phyloP scores from a whole-genome alignment of 208 protist species.

The Lotmaria passim region DNA sequence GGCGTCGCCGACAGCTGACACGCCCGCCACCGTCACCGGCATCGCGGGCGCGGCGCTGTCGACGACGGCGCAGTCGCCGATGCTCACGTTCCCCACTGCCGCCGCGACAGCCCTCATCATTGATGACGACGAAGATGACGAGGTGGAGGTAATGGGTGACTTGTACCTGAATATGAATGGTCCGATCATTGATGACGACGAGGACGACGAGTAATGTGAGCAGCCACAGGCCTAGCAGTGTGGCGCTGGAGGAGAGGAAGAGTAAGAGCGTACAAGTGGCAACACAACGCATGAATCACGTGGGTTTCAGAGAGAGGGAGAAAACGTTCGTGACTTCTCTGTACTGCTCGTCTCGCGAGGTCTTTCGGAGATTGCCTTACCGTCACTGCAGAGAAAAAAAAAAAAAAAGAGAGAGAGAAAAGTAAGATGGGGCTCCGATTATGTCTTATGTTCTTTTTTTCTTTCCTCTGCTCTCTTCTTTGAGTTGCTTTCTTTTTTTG shows the following conservation, averaged over 20 bases:
- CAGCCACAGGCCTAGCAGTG: too few species aligned
- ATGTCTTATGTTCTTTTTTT: background rate
- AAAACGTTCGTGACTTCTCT: too few species aligned
- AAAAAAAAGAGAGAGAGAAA: background rate
- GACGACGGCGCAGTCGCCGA: constrained; percentile 11
- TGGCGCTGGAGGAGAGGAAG: too few species aligned
- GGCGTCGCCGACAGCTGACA: constrained; percentile 20
- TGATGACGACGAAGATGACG: constrained; percentile 81
- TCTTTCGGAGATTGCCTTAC: background rate
- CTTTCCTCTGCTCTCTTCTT: background rate
- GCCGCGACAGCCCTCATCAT: constrained; percentile 30
- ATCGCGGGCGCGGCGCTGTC: background rate
- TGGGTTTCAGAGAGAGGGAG: too few species aligned
- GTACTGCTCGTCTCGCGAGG: too few species aligned
- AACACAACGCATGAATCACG: too few species aligned
- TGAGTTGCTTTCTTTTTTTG: background rate
- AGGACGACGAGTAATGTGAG: background rate
- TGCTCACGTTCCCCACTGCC: constrained; percentile 23
- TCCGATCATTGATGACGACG: constrained; percentile 86
- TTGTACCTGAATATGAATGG: constrained; percentile 83
- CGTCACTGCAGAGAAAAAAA: background rate
- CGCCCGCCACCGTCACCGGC: constrained; percentile 18
- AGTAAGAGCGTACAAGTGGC: too few species aligned
- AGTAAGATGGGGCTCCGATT: background rate
- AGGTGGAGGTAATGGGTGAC: constrained; percentile 82